Conservation (phyloP, 1,139 yeast species). For the Saccharomycopsis hybrid region DNA sequence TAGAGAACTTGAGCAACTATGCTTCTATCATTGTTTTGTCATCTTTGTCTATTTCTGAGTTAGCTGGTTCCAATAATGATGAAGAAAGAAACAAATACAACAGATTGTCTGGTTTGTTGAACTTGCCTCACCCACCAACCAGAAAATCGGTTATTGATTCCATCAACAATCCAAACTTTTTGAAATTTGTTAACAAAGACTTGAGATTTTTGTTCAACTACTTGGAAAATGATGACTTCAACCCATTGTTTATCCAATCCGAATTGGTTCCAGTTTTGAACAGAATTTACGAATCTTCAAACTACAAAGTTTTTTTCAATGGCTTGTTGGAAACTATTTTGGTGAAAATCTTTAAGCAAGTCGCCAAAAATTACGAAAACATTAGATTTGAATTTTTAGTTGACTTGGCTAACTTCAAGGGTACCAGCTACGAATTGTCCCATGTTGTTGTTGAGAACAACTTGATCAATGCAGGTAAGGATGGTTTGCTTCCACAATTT, state of each 20-base stretch:
- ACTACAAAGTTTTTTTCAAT: conserved; percentile 60
- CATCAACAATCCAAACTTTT: conserved; percentile 60
- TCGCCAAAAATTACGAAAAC: conserved; percentile 79
- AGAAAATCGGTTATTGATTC: conserved; percentile 69
- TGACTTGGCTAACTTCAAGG: conserved; percentile 68
- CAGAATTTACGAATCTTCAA: conserved; percentile 53
- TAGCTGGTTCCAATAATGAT: conserved; percentile 40
- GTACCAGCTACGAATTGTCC: conserved; percentile 50
- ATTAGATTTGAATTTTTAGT: conserved; percentile 78
- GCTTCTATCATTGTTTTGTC: conserved; percentile 82
- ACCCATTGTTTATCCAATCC: conserved; percentile 71
- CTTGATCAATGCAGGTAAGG: conserved; percentile 77
- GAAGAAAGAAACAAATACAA: conserved; percentile 55
- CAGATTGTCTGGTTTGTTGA: conserved; percentile 75
- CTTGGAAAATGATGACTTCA: conserved; percentile 70
- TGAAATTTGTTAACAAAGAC: conserved; percentile 67
- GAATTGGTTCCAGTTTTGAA: conserved; percentile 56
- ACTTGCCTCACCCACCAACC: conserved; percentile 75
- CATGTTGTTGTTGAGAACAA: conserved; percentile 76
- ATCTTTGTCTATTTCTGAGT: conserved; percentile 69
- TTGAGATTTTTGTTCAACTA: conserved; percentile 64
- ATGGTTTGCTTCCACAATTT: conserved; percentile 66
- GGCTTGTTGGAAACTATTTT: conserved; percentile 77
- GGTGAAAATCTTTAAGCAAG: conserved; percentile 79
- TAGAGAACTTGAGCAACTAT: conserved; percentile 65